Percentiles rank a stretch among this genome's conserved stretches.
Evolutionary conservation across 2,329 filamentous ascomycete species (phyloP).

Genomic region (Juglanconis oblonga): DNA sequence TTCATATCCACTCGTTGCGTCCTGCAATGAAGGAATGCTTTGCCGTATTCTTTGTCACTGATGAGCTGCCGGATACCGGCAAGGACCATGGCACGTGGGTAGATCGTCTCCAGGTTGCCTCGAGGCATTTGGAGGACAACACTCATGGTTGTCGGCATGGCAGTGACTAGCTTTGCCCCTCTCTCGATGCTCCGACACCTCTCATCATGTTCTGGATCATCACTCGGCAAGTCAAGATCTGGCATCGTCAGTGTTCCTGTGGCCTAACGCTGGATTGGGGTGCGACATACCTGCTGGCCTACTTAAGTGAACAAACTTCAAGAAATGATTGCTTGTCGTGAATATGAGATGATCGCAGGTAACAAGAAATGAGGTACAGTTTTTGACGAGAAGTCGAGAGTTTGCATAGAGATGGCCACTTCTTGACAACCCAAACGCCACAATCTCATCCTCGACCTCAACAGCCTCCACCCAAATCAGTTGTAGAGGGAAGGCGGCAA

Average conservation of each 20-base stretch:
- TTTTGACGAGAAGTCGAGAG: slow-evolving; percentile 70
- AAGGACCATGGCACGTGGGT: slow-evolving; percentile 85
- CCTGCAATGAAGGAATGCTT: slow-evolving; percentile 83
- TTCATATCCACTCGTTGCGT: slow-evolving; percentile 98
- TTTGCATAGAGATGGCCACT: slow-evolving; percentile 79
- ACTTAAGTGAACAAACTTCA: slow-evolving; percentile 89
- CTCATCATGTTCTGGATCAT: slow-evolving; percentile 90
- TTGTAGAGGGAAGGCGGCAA: slow-evolving; percentile 40
- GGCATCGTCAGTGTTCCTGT: slow-evolving; percentile 23
- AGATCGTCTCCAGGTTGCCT: slow-evolving; percentile 94
- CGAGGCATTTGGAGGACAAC: slow-evolving; percentile 92
- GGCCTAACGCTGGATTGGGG: too few relatives aligned
- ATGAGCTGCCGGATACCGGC: slow-evolving; percentile 83
- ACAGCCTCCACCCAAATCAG: slow-evolving; percentile 53
- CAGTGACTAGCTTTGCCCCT: slow-evolving; percentile 80
- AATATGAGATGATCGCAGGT: slow-evolving; percentile 83
- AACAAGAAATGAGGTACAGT: slow-evolving; percentile 86
- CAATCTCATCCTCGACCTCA: slow-evolving; percentile 36
- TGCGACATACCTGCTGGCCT: slow-evolving; percentile 55
- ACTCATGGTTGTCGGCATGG: slow-evolving; percentile 82
- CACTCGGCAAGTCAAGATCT: slow-evolving; percentile 79
- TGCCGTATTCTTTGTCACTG: slow-evolving; percentile 74
- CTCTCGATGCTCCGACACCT: slow-evolving; percentile 89
- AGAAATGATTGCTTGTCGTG: slow-evolving; percentile 85
- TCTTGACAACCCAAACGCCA: slow-evolving; percentile 65